Evolutionary conservation across 129 eudicot species (phyloP).

Genomic region (Lactuca saligna): DNA sequence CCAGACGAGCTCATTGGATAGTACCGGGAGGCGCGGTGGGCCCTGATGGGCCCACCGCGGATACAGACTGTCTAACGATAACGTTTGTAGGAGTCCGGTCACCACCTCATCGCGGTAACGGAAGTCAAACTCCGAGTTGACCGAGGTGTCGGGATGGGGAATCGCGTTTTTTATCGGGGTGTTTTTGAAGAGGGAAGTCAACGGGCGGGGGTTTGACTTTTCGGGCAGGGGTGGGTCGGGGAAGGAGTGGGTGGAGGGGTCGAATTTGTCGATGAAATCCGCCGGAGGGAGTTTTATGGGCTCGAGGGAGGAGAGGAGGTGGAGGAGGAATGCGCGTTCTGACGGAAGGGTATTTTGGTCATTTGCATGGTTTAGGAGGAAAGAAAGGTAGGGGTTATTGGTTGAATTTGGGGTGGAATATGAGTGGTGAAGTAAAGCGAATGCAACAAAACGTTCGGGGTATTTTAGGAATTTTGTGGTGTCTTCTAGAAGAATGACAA

Average conservation of each 20-base stretch:
- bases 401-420: conserved; percentile 65
- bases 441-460: conserved; percentile 76
- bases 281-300: conserved; percentile 55
- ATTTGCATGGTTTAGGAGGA: conserved; percentile 57
- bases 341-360: conserved; percentile 58
- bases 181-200: conserved; percentile 55
- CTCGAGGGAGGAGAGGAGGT: conserved; percentile 30
- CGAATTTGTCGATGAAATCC: conserved; percentile 62
- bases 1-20: conserved; percentile 82
- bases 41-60: conserved; percentile 89
- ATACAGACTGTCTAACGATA: conserved; percentile 71
- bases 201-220: conserved; percentile 48
- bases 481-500: conserved; percentile 72
- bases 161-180: conserved; percentile 58
- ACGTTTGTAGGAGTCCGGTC: conserved; percentile 47
- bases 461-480: conserved; percentile 52
- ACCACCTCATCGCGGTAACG: conserved; percentile 71
- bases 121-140: conserved; percentile 77
- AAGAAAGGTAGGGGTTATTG: conserved; percentile 65
- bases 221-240: conserved; percentile 71
- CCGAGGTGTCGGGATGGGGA: conserved; percentile 77
- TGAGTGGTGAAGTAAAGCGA: conserved; percentile 70
- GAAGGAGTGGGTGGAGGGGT: conserved; percentile 62
- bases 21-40: conserved; percentile 84
- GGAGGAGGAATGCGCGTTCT: conserved; percentile 78